Conservation (phyloP, 345 rosid genomes). For the Brassica carinata region DNA sequence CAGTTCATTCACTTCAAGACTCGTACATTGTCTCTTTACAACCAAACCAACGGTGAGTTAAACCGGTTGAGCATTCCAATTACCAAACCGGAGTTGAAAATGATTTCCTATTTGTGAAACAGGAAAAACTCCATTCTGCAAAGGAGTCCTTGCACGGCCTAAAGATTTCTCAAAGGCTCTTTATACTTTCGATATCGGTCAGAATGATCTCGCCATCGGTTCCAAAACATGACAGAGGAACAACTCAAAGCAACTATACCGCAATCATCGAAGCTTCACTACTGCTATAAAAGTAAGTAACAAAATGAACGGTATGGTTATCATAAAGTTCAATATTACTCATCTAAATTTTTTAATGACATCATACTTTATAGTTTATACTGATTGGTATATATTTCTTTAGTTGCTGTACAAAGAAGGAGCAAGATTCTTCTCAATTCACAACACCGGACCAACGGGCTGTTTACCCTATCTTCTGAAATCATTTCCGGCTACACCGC, state of each 20-base stretch:
- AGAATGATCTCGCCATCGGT: constrained; percentile 63
- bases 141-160: constrained; percentile 61
- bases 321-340: background rate
- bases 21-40: constrained; percentile 46
- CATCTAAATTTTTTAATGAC: background rate
- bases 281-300: constrained; percentile 53
- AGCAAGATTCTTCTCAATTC: constrained; percentile 80
- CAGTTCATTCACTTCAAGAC: constrained; percentile 63
- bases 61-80: constrained; percentile 1
- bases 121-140: constrained; percentile 33
- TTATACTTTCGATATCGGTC: constrained; percentile 72
- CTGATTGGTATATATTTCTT: constrained; percentile 21
- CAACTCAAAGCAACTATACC: constrained; percentile 63
- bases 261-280: constrained; percentile 48
- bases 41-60: constrained; percentile 41
- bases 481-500: constrained; percentile 26
- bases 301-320: background rate
- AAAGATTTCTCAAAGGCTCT: constrained; percentile 69
- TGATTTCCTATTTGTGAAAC: background rate
- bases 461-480: constrained; percentile 63
- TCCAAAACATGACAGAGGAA: constrained; percentile 45
- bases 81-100: background rate
- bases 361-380: background rate
- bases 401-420: constrained; percentile 66
- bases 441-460: constrained; percentile 80